These are phyloP conservation scores for Tricholoma sp. DNA, from an alignment of 768 basidiomycete genomes.

Conservation along the genomic window DNA sequence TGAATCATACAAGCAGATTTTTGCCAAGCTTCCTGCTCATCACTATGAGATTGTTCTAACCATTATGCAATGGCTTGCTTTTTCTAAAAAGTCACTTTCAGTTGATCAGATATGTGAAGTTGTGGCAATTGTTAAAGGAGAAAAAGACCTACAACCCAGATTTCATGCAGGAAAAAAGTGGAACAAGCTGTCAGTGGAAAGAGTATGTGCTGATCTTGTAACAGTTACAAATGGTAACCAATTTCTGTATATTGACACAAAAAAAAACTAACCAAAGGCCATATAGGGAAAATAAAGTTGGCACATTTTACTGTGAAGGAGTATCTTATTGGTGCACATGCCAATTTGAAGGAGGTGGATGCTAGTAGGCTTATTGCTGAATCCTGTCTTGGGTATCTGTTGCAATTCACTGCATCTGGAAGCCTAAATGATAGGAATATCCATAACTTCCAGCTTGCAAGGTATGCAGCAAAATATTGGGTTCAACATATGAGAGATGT, in stretches of 20 bases:
- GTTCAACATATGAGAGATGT: no score
- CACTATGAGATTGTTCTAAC: no score
- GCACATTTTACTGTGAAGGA: neutral
- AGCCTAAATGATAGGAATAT: neutral
- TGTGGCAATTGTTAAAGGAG: neutral
- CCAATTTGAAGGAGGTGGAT: neutral
- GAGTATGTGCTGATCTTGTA: no score
- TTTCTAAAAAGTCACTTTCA: neutral
- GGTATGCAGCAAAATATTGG: no score
- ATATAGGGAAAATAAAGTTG: neutral
- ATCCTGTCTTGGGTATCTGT: neutral
- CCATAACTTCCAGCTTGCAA: neutral
- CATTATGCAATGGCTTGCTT: no score
- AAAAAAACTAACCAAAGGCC: no score
- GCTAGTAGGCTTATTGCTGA: neutral
- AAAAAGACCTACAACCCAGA: neutral
- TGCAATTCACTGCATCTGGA: neutral
- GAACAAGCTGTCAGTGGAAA: no score
- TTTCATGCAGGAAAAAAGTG: no score
- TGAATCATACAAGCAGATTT: no score
- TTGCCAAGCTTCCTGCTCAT: no score
- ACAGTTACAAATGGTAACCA: no score
- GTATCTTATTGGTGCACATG: neutral
- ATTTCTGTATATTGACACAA: no score
- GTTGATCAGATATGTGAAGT: neutral